phyloP scores from a whole-genome alignment of 2,329 filamentous ascomycete genomes.

The Tolypocladium ovalisporum region DNA sequence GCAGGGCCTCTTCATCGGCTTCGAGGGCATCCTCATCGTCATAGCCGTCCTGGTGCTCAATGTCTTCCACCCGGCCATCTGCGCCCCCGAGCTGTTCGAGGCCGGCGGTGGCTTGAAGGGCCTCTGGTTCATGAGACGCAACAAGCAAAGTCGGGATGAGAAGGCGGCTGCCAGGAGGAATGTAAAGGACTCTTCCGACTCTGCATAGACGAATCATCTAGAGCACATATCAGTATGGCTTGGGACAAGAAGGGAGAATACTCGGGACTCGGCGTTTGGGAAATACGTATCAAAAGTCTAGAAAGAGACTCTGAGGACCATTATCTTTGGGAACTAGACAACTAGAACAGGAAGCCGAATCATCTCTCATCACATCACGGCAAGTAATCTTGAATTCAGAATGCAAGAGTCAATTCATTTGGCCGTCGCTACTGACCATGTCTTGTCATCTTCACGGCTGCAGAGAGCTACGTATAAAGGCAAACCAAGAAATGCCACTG shows the following conservation, averaged over 20 bases:
- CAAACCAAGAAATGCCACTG: not conserved
- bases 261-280: not conserved
- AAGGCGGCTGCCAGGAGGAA: not conserved
- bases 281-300: not conserved
- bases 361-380: not conserved
- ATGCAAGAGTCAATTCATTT: not conserved
- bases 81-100: slow-evolving; percentile 16
- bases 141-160: not conserved
- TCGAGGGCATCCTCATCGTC: slow-evolving; percentile 44
- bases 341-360: not conserved
- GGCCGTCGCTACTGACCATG: not conserved
- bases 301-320: not conserved
- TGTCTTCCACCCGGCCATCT: slow-evolving; percentile 20
- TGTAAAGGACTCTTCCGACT: not conserved
- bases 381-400: not conserved
- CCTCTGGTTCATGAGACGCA: slow-evolving; percentile 11
- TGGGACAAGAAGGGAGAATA: not conserved
- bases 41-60: slow-evolving; percentile 34
- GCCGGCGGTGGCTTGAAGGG: slow-evolving; percentile 14
- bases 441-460: not conserved
- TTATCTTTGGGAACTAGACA: not conserved
- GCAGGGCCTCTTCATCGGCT: slow-evolving; percentile 44
- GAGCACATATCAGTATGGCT: not conserved
- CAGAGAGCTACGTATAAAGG: slow-evolving; percentile 1
- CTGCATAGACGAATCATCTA: not conserved